Base-by-base conservation (phyloP, 495 filamentous ascomycete species). In the Penicillium coffeae region DNA sequence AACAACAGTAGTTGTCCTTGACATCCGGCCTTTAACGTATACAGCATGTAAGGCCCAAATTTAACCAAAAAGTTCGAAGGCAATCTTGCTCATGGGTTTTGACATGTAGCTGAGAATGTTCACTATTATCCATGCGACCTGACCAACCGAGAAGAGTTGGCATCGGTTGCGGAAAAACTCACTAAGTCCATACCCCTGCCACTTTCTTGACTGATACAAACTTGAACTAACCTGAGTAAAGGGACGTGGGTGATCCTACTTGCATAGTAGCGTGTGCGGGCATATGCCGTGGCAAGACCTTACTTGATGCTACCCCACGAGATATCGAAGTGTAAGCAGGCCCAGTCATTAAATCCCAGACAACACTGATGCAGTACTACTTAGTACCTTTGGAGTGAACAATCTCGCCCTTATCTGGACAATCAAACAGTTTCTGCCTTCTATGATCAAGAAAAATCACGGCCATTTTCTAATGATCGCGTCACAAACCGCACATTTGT, bases 381-480 rank as follows among this genome's bases (percentile, higher is more conserved):
- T 14, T 8, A 35, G 42, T 7, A 35, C 30, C 18, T 34, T 35
- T 14, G 19, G 15, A 13, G 42, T 35, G 15, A 45, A 45, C 16
- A 45, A 21, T 18, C 16, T 45, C 2, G 30, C 27, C 9, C 32
- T 35, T 2, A 45, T 45, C 15, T 45, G 27, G 30, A 21, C 33
- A 14, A 19, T 86, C 56, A 83, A 85, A 56, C 75, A 80, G 45
- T 90, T 90, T 70, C 78, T 94, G n/a, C 89, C 88, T 0, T 71
- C 70, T 48, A 86, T 92, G 78, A 70, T 86, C 42, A 62, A 69
- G 38, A 66, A 65, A 52, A 74, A 80, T 38, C 68, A 72, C 21
- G 84, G 86, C 53, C 87, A 85, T 19, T 79, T 92, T 47, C 83
- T 94, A 47, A 91, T 86, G 32, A 63, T 94, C 21, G 81, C 86